Conservation (phyloP, 2,329 filamentous ascomycete species). For the Diaporthe vaccinii region DNA sequence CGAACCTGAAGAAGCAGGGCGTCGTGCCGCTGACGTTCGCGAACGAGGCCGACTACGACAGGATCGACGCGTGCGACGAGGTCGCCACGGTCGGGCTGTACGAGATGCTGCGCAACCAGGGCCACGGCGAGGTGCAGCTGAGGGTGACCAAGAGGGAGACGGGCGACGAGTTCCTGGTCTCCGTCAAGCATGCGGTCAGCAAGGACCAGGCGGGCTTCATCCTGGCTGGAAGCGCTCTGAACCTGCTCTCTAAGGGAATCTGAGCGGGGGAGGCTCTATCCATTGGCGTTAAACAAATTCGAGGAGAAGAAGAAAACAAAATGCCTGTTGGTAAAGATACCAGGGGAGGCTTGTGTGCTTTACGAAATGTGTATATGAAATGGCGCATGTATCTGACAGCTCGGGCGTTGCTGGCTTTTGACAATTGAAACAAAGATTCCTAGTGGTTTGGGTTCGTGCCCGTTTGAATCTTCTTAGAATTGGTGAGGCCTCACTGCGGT, state of each 20-base stretch:
- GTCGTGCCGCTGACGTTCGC: constrained; percentile 94
- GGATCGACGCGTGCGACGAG: constrained; percentile 84
- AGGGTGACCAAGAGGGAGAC: constrained; percentile 70
- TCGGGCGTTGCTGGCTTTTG: constrained; percentile 30
- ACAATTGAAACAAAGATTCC: background rate
- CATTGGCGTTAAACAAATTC: constrained; percentile 4
- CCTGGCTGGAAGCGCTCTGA: constrained; percentile 92
- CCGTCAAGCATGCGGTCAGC: constrained; percentile 89
- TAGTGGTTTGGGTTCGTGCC: background rate
- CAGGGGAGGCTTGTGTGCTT: constrained; percentile 19
- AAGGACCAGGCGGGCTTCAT: constrained; percentile 94
- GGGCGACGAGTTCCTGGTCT: constrained; percentile 77
- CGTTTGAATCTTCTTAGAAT: no score
- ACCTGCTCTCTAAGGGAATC: constrained; percentile 79
- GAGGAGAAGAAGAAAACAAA: background rate
- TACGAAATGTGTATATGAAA: constrained; percentile 32
- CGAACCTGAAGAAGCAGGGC: constrained; percentile 96
- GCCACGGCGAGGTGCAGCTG: constrained; percentile 82
- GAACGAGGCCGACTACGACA: constrained; percentile 89
- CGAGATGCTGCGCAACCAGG: constrained; percentile 82
- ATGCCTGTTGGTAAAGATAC: constrained; percentile 3
- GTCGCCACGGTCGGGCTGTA: constrained; percentile 87
- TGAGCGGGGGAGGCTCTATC: background rate
- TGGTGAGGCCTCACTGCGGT: background rate
- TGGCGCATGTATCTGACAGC: constrained; percentile 22